Percentiles rank a stretch among this genome's conserved stretches.
Conservation (phyloP, 1,284 basidiomycete genomes). For the Sporisorium sorghi region DNA sequence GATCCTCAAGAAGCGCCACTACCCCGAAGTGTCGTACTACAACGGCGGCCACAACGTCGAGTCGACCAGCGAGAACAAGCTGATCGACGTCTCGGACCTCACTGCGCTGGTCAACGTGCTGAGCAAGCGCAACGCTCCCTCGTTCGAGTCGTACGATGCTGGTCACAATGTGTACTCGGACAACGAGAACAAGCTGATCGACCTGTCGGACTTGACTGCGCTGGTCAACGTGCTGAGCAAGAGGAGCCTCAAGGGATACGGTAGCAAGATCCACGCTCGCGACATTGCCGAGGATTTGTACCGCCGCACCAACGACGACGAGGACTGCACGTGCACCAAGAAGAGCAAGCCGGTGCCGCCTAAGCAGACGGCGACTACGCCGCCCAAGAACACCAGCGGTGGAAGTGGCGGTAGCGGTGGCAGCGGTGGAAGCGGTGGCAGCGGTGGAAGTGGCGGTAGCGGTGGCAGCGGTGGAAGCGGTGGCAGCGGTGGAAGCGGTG, state of each 20-base stretch:
- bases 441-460: no score
- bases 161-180: slow-evolving; percentile 47
- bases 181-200: slow-evolving; percentile 52
- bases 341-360: slow-evolving; percentile 38
- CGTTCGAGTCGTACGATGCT: slow-evolving; percentile 31
- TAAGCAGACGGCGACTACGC: slow-evolving; percentile 16
- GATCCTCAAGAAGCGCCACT: slow-evolving; percentile 28
- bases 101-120: slow-evolving; percentile 36
- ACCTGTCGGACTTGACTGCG: slow-evolving; percentile 40
- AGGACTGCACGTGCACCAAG: slow-evolving; percentile 54
- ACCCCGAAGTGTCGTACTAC: slow-evolving; percentile 21
- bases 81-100: slow-evolving; percentile 40
- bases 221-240: slow-evolving; percentile 47
- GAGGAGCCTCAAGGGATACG: slow-evolving; percentile 35
- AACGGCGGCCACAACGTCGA: slow-evolving; percentile 48
- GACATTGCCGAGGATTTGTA: slow-evolving; percentile 43
- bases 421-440: no score
- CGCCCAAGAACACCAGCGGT: background rate
- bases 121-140: slow-evolving; percentile 29
- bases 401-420: no score
- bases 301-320: slow-evolving; percentile 44
- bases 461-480: no score
- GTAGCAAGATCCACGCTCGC: slow-evolving; percentile 34
- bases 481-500: no score
- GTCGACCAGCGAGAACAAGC: slow-evolving; percentile 42